These are phyloP conservation scores for Penicillium daleae DNA, from an alignment of 495 filamentous ascomycete genomes.

Conservation along the genomic window DNA sequence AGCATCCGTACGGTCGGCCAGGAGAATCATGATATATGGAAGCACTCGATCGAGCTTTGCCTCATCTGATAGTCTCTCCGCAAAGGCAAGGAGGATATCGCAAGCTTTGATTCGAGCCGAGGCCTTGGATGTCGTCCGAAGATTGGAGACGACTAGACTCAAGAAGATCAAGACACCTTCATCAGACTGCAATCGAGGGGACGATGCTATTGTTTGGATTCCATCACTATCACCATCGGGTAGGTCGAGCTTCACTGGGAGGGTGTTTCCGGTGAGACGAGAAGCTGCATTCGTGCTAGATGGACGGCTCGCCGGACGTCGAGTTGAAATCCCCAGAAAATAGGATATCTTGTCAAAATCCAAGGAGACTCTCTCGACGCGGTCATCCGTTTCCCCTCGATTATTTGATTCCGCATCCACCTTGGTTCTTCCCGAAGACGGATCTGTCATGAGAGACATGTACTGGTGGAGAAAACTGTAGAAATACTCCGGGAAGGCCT, in stretches of 20 bases:
- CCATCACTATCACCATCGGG: constrained; percentile 72
- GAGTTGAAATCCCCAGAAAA: constrained; percentile 64
- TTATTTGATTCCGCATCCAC: constrained; percentile 66
- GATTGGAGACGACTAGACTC: constrained; percentile 80
- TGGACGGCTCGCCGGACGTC: not conserved
- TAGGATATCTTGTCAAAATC: constrained; percentile 99
- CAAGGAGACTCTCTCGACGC: constrained; percentile 87
- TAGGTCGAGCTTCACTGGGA: constrained; percentile 86
- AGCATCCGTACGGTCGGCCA: constrained; percentile 78
- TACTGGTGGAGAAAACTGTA: constrained; percentile 97
- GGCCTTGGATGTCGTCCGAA: constrained; percentile 86
- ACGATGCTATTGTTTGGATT: constrained; percentile 53
- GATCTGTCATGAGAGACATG: constrained; percentile 94
- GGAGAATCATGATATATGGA: constrained; percentile 80
- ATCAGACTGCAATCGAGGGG: constrained; percentile 50
- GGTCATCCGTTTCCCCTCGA: constrained; percentile 82
- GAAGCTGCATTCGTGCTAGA: constrained; percentile 13
- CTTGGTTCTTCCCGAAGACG: constrained; percentile 72
- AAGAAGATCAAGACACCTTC: constrained; percentile 94
- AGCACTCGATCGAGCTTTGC: constrained; percentile 94
- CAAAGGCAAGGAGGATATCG: constrained; percentile 90
- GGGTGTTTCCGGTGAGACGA: constrained; percentile 45
- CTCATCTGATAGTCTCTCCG: constrained; percentile 90
- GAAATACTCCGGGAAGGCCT: constrained; percentile 93
- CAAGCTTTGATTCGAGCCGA: constrained; percentile 88